phyloP scores from a whole-genome alignment of 2,329 filamentous ascomycete species.

The Didymella segeticola region DNA sequence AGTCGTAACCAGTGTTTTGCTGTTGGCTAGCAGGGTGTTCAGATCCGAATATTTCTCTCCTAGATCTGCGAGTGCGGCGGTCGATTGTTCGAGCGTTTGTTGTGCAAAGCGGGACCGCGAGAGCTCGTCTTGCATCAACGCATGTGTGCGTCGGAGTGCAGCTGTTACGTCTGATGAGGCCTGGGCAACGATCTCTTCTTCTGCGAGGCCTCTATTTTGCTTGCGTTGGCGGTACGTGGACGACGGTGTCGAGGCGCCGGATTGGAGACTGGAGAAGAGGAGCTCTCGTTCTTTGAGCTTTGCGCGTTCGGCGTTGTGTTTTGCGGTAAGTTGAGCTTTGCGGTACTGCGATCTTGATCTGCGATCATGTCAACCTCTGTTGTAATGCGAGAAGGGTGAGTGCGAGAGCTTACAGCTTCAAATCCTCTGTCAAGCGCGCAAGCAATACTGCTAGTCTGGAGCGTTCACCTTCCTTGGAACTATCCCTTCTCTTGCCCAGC shows the following conservation, averaged over 20 bases:
- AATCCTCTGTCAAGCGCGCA: conserved; percentile 70
- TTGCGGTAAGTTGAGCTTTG: conserved; percentile 80
- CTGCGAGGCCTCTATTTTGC: conserved; percentile 62
- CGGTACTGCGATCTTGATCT: conserved; percentile 74
- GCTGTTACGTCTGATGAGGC: conserved; percentile 85
- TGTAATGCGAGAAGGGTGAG: background rate
- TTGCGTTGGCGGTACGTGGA: conserved; percentile 46
- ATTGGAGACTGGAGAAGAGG: conserved; percentile 70
- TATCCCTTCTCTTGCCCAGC: conserved; percentile 52
- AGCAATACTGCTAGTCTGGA: conserved; percentile 71
- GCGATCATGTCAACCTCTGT: background rate
- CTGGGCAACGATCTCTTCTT: conserved; percentile 75
- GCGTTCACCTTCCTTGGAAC: conserved; percentile 67
- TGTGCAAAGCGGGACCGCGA: conserved; percentile 87
- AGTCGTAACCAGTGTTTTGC: conserved; percentile 76
- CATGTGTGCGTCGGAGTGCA: conserved; percentile 83
- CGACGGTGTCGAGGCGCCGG: conserved; percentile 46
- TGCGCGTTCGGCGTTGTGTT: conserved; percentile 74
- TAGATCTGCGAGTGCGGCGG: conserved; percentile 79
- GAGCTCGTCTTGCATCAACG: conserved; percentile 84
- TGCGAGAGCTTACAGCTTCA: conserved; percentile 67
- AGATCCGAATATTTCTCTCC: conserved; percentile 82
- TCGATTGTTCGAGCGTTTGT: conserved; percentile 84
- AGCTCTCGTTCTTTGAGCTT: conserved; percentile 78
- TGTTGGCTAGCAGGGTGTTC: conserved; percentile 76